Evolutionary conservation across 495 filamentous ascomycete genomes (phyloP), one percentile per base, ranked within the genome.

Genomic region (Arthonia radiata): DNA sequence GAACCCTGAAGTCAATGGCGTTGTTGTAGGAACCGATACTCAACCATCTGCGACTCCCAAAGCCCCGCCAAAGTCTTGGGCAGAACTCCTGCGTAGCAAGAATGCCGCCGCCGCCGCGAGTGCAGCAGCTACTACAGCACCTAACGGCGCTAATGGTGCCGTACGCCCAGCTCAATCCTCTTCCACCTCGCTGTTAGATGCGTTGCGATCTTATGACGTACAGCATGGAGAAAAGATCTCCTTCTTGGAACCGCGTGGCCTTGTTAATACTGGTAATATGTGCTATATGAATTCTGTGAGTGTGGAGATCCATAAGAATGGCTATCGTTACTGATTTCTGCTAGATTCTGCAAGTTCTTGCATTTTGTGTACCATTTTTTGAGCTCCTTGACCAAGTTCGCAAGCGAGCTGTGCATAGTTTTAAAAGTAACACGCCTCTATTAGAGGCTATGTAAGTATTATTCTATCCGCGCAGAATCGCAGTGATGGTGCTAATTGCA

Each of bases 251-350:
- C 86, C 86, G n/a, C 60, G 89, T 26, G 86, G 86, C 3, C 61
- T 97, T 38, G 71, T 92, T 24, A 97, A 97, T 48, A 89, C 82
- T 24, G 86, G 86, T 5, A 97, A 97, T 42, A 86, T 94, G 81
- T 97, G 86, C 51, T 97, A 93, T 54, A 94, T 97, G 89, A 97
- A 94, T 54, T 91, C 86, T 24, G 86, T 94, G 61, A 54, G 78
- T 49, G 14, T 23, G 17, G 23, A 10, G 13, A 23, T 24, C 24
- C 15, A 17, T 23, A 13, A 31, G 42, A 15, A 41, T 28, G 10
- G 10, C 3, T 11, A 18, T 28, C 9, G 32, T 29, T 39, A 32
- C 35, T 24, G 8, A 6, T 4, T 7, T 7, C 6, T 7, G 17
- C 3, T 24, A 92, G 81, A 67, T 92, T 43, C 55, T 97, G 27